These are phyloP conservation scores for Pleurotus tuber-regium DNA, from an alignment of 768 basidiomycete species.

Conservation along the genomic window DNA sequence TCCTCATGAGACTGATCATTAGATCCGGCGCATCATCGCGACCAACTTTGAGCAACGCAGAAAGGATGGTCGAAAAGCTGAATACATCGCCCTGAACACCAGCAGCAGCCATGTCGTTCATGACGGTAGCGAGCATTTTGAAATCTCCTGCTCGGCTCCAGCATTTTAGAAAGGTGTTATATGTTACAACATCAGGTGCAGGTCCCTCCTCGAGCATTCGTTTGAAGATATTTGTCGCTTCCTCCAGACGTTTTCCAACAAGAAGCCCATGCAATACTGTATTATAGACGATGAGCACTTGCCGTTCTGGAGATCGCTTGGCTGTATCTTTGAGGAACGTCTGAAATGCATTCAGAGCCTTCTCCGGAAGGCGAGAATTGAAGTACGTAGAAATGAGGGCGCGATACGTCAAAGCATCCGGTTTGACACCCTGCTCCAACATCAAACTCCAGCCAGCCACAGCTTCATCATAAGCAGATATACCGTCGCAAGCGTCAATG, in stretches of 20 bases:
- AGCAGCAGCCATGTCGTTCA: constrained; percentile 54
- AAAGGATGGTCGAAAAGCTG: constrained; percentile 85
- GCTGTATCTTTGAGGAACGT: constrained; percentile 39
- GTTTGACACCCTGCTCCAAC: constrained; percentile 49
- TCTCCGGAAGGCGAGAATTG: constrained; percentile 44
- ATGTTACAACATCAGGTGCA: constrained; percentile 68
- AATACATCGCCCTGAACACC: constrained; percentile 71
- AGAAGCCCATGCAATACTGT: constrained; percentile 73
- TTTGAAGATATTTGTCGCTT: constrained; percentile 40
- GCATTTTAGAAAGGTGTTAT: constrained; percentile 78
- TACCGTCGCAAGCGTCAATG: constrained; percentile 57
- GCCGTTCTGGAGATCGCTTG: constrained; percentile 15
- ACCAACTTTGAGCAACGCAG: constrained; percentile 68
- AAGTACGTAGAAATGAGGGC: constrained; percentile 67
- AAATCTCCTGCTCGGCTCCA: constrained; percentile 64
- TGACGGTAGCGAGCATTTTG: constrained; percentile 50
- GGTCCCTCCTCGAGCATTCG: constrained; percentile 50
- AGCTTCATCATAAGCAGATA: constrained; percentile 50
- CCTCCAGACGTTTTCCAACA: constrained; percentile 31
- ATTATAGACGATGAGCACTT: constrained; percentile 58
- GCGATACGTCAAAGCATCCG: constrained; percentile 64
- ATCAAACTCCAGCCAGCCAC: constrained; percentile 65
- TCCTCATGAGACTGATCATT: constrained; percentile 72
- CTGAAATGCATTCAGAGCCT: constrained; percentile 50
- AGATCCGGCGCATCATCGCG: constrained; percentile 62